Base-by-base conservation (phyloP, 2,329 filamentous ascomycete species). In the Trichoderma guizhouense region DNA sequence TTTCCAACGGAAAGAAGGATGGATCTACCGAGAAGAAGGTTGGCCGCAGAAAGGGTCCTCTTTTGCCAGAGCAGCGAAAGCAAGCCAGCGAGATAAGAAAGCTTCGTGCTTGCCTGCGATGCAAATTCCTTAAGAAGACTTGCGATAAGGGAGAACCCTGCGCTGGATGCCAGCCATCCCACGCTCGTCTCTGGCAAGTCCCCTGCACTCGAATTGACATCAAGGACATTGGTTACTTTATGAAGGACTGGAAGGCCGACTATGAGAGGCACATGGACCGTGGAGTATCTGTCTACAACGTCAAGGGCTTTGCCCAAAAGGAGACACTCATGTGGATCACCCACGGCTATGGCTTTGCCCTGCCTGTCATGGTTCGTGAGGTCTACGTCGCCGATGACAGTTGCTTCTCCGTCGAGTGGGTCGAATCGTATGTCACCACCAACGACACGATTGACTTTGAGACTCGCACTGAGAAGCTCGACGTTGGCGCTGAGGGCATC, bases 121-220 rank as follows among this genome's bases (percentile, higher is more conserved):
- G 95, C 89, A 98, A 98, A 85, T 98, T 98, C 86, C 87, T 98
- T 81, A 98, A 98, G 89, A 98, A 98, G 89, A 98, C 95, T 63
- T 98, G 95, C 80, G 95, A 98, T 83, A 98, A 97, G 86, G 95
- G 95, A 74, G 95, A 98, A 84, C 95, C 95, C 72, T 98, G 95
- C 83, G 93, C 92, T 78, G 95, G 95, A 62, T 98, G 95, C 85
- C 93, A 97, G 84, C 95, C 95, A 65, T 97, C 95, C 24, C 95
- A 98, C 82, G 95, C 95, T 74, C 91, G 95, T 75, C 87, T 98
- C 67, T 98, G 95, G 95, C 95, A 98, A 84, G 95, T 98, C 58
- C 95, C 95, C 73, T 98, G 95, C 86, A 98, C 95, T 53, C 93
- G 95, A 74, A 97, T 98, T 79, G 95, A 98, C 82, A 98, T 98